A percentile compares a stretch with the other conserved stretches of the same genome.
phyloP scores from a whole-genome alignment of 805 yeast species.

The Nakazawaea wickerhamii region DNA sequence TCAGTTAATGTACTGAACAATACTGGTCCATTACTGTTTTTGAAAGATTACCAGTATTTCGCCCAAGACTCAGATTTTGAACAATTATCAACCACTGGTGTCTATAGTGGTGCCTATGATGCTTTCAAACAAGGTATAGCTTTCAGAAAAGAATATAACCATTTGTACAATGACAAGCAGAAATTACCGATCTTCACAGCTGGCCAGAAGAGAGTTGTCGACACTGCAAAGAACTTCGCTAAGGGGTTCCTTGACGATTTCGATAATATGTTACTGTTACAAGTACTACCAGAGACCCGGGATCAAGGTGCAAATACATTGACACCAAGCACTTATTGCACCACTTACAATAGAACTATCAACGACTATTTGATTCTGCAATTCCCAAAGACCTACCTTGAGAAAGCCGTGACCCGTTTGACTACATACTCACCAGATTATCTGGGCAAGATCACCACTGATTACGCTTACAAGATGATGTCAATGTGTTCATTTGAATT shows the following conservation, averaged over 20 bases:
- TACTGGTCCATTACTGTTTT: conserved; percentile 40
- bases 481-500: conserved; percentile 46
- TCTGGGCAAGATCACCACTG: conserved; percentile 27
- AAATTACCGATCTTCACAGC: conserved; percentile 49
- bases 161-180: conserved; percentile 33
- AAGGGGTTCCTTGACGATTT: conserved; percentile 51
- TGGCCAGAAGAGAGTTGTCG: conserved; percentile 48
- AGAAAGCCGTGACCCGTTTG: conserved; percentile 27
- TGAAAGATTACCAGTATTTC: conserved; percentile 42
- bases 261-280: conserved; percentile 30
- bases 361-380: conserved; percentile 23
- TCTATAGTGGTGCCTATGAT: conserved; percentile 48
- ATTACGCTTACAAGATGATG: conserved; percentile 37
- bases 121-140: conserved; percentile 43
- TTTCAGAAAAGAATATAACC: conserved; percentile 43
- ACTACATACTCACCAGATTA: conserved; percentile 31
- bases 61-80: conserved; percentile 37
- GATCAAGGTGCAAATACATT: conserved; percentile 53
- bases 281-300: conserved; percentile 40
- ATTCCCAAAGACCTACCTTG: conserved; percentile 27
- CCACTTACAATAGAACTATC: conserved; percentile 22
- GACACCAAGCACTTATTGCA: conserved; percentile 46
- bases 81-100: conserved; percentile 44
- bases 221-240: conserved; percentile 51
- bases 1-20: conserved; percentile 15